These are phyloP conservation scores for Paratinospora sagittata DNA, from an alignment of 164 flowering plant genomes.

Conservation along the genomic window DNA sequence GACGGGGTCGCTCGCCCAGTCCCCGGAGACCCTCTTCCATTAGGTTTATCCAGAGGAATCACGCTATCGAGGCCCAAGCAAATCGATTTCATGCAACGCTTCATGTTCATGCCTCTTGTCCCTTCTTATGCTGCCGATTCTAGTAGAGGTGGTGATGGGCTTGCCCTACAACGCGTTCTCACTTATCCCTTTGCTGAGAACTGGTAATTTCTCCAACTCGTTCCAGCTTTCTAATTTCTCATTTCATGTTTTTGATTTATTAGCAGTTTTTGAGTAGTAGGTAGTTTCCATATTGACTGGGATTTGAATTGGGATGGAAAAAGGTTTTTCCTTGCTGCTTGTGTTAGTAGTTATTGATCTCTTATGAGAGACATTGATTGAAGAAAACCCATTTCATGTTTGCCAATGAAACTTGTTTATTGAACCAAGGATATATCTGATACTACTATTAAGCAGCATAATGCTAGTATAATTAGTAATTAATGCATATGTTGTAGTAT, in stretches of 20 bases:
- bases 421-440: no score
- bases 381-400: not conserved
- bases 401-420: not conserved
- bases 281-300: no score
- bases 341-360: not conserved
- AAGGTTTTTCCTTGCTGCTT: not conserved
- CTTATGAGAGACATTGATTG: not conserved
- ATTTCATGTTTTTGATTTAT: not conserved
- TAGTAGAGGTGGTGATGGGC: constrained; percentile 28
- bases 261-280: no score
- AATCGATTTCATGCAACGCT: constrained; percentile 80
- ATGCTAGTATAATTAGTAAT: no score
- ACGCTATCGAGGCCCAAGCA: constrained; percentile 72
- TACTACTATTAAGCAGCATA: no score
- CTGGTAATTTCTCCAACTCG: constrained; percentile 32
- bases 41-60: constrained; percentile 71
- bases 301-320: no score
- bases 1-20: constrained; percentile 63
- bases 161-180: constrained; percentile 55
- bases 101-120: constrained; percentile 64
- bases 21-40: constrained; percentile 49
- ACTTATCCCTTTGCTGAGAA: constrained; percentile 52
- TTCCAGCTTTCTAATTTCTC: not conserved
- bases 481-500: no score
- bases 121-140: constrained; percentile 43